phyloP scores from a whole-genome alignment of 768 basidiomycete genomes.

The Lyophyllum decastes region DNA sequence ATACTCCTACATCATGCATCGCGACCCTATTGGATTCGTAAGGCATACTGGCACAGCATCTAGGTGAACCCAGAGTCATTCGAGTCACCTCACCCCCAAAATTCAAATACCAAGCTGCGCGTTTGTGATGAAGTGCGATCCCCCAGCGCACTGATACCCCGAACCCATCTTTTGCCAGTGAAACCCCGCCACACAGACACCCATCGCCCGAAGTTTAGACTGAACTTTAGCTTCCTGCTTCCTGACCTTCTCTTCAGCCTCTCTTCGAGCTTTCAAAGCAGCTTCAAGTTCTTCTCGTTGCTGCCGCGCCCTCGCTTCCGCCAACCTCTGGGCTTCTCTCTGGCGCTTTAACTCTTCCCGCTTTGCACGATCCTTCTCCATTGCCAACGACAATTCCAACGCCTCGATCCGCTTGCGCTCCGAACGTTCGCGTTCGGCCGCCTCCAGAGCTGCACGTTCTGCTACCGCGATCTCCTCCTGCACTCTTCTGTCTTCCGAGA shows the following conservation, averaged over 20 bases:
- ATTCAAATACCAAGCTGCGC: neutral
- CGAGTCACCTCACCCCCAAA: no score
- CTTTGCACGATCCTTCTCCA: neutral
- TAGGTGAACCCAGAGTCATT: no score
- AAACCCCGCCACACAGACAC: slow-evolving; percentile 40
- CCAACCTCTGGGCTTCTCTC: neutral
- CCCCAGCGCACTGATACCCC: slow-evolving; percentile 27
- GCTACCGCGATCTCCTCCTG: slow-evolving; percentile 27
- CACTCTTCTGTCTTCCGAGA: slow-evolving; percentile 6
- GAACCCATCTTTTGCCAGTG: slow-evolving; percentile 21
- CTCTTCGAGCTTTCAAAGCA: neutral
- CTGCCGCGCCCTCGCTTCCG: slow-evolving; percentile 10
- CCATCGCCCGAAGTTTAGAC: slow-evolving; percentile 45
- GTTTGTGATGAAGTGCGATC: neutral
- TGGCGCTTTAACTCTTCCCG: neutral
- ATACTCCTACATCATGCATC: no score
- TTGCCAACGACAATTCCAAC: neutral
- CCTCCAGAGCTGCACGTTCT: slow-evolving; percentile 45
- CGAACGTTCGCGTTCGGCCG: slow-evolving; percentile 23
- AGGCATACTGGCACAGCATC: no score
- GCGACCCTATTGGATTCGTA: no score
- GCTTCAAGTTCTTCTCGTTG: slow-evolving; percentile 8
- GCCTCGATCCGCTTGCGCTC: slow-evolving; percentile 8
- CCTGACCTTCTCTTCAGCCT: slow-evolving; percentile 15
- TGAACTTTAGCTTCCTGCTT: slow-evolving; percentile 45